phyloP scores from a whole-genome alignment of 1,139 yeast species.

The Magnusiomyces tetraspermus region DNA sequence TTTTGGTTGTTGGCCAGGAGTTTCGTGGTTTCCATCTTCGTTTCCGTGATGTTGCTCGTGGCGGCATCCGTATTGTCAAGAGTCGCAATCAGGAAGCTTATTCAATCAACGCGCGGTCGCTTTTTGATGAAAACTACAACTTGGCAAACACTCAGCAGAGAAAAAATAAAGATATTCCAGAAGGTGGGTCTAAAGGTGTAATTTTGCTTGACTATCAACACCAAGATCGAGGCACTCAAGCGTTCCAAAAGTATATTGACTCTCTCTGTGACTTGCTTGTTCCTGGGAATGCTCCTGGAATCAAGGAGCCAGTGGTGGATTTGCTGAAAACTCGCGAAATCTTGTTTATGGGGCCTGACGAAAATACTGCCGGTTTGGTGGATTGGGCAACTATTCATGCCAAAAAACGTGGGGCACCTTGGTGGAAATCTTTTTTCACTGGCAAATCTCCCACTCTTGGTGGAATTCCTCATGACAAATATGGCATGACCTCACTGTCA shows the following conservation, averaged over 20 bases:
- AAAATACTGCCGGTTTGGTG: conserved; percentile 90
- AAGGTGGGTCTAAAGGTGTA: conserved; percentile 98
- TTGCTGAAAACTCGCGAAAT: conserved; percentile 78
- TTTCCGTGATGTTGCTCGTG: conserved; percentile 95
- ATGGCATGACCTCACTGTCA: conserved; percentile 94
- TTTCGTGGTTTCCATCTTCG: conserved; percentile 96
- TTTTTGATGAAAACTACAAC: conserved; percentile 94
- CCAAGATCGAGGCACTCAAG: conserved; percentile 73
- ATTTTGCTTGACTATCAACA: conserved; percentile 69
- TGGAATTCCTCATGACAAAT: conserved; percentile 96
- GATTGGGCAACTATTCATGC: conserved; percentile 99
- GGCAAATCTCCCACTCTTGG: conserved; percentile 90
- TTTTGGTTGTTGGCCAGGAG: conserved; percentile 91
- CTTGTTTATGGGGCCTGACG: conserved; percentile 95
- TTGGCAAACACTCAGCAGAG: conserved; percentile 94
- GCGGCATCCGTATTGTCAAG: conserved; percentile 93
- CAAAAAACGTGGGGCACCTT: conserved; percentile 83
- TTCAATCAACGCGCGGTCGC: conserved; percentile 71
- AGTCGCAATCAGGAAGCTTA: conserved; percentile 82
- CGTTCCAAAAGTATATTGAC: conserved; percentile 90
- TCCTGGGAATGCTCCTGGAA: conserved; percentile 60
- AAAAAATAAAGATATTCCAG: conserved; percentile 96
- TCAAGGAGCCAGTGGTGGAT: conserved; percentile 80
- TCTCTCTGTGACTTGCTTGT: conserved; percentile 79
- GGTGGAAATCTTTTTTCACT: conserved; percentile 98